phyloP scores from a whole-genome alignment of 176 grass and related monocot species.

The Cenchrus fungigraminus region DNA sequence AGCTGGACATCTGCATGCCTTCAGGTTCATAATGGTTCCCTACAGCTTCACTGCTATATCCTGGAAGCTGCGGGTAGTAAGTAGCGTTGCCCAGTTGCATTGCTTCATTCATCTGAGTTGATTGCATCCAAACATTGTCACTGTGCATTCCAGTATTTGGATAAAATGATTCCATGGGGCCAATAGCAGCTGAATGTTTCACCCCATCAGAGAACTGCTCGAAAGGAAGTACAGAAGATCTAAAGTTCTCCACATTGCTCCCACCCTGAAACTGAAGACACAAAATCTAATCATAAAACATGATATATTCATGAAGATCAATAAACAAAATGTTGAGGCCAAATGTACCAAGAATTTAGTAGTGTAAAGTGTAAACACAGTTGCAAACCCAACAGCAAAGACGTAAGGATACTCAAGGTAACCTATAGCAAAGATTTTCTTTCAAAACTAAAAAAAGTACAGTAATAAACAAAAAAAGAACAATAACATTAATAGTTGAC shows the following conservation, averaged over 20 bases:
- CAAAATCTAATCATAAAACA: not conserved
- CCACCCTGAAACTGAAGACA: slow-evolving; percentile 47
- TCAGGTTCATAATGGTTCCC: slow-evolving; percentile 27
- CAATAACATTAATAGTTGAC: not conserved
- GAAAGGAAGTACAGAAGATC: slow-evolving; percentile 14
- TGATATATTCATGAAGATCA: slow-evolving; percentile 25
- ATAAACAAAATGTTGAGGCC: slow-evolving; percentile 6
- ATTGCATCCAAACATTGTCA: slow-evolving; percentile 21
- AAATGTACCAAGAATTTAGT: slow-evolving; percentile 15
- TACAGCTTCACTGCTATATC: slow-evolving; percentile 52
- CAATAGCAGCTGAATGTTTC: slow-evolving; percentile 12
- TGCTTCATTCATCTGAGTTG: slow-evolving; percentile 13
- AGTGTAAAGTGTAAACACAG: slow-evolving; percentile 24
- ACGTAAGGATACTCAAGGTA: not conserved
- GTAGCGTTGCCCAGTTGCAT: slow-evolving; percentile 23
- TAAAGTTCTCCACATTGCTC: slow-evolving; percentile 57
- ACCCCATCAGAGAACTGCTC: not conserved
- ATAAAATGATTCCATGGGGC: not conserved
- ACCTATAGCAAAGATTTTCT: not conserved
- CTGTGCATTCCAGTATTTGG: slow-evolving; percentile 10
- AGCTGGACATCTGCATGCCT: slow-evolving; percentile 36
- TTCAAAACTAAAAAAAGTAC: not conserved
- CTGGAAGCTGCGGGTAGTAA: slow-evolving; percentile 39
- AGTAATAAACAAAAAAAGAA: not conserved
- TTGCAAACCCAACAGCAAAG: not conserved